These are phyloP conservation scores for Monosporascus sp. DNA, from an alignment of 2,329 filamentous ascomycete species.

Conservation along the genomic window DNA sequence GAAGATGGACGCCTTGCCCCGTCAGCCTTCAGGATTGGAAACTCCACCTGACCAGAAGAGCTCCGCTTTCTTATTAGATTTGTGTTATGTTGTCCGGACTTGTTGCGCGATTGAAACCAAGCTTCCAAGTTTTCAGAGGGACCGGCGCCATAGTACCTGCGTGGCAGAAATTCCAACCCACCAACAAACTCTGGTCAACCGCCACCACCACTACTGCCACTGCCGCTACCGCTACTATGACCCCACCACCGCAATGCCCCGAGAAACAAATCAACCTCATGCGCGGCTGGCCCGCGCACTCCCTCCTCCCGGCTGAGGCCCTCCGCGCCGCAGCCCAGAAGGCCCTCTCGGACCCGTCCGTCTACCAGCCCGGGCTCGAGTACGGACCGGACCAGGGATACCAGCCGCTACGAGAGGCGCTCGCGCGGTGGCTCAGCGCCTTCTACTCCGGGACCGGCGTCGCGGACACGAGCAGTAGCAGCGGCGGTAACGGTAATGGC, in stretches of 20 bases:
- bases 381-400: conserved; percentile 79
- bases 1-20: too few species aligned
- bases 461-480: conserved; percentile 21
- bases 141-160: background rate
- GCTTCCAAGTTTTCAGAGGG: background rate
- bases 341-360: conserved; percentile 53
- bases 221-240: background rate
- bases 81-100: too few species aligned
- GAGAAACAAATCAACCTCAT: conserved; percentile 56
- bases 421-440: conserved; percentile 64
- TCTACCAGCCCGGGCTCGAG: conserved; percentile 60
- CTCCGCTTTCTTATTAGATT: too few species aligned
- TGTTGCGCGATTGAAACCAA: background rate
- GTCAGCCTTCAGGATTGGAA: too few species aligned
- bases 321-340: conserved; percentile 55
- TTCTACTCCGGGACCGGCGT: conserved; percentile 46
- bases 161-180: too few species aligned
- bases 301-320: conserved; percentile 59
- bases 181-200: background rate
- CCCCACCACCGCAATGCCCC: background rate
- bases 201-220: background rate
- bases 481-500: background rate
- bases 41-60: too few species aligned
- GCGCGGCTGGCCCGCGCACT: conserved; percentile 60
- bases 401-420: conserved; percentile 57